Percentiles rank a stretch among this genome's conserved stretches.
Evolutionary conservation across 805 yeast genomes (phyloP).

Genomic region (Danielia reshetovae): DNA sequence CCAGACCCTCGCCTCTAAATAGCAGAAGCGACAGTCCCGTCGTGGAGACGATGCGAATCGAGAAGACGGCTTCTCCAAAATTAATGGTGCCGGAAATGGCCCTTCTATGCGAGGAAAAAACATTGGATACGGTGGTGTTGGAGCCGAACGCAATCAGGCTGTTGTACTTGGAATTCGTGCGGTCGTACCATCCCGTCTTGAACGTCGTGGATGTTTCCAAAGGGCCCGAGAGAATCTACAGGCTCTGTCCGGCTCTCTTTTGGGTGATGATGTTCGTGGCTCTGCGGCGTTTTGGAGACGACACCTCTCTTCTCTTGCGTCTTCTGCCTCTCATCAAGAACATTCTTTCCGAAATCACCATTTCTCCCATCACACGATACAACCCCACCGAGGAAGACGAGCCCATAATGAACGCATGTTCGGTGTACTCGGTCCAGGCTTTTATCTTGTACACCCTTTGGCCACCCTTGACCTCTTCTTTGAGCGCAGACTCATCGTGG

Average conservation of each 20-base stretch:
- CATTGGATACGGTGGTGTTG: slow-evolving; percentile 65
- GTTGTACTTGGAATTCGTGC: slow-evolving; percentile 65
- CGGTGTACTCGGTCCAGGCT: slow-evolving; percentile 93
- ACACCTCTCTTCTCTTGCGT: slow-evolving; percentile 47
- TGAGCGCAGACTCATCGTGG: slow-evolving; percentile 96
- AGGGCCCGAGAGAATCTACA: slow-evolving; percentile 79
- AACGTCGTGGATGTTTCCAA: slow-evolving; percentile 81
- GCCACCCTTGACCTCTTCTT: slow-evolving; percentile 94
- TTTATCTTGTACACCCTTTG: slow-evolving; percentile 82
- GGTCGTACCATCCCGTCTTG: slow-evolving; percentile 76
- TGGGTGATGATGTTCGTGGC: slow-evolving; percentile 93
- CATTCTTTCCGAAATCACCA: slow-evolving; percentile 80
- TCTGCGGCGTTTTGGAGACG: slow-evolving; percentile 52
- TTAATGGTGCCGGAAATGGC: slow-evolving; percentile 28
- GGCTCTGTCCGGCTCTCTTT: slow-evolving; percentile 81
- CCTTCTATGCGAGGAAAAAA: slow-evolving; percentile 59
- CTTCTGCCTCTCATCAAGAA: slow-evolving; percentile 70
- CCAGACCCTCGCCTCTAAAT: not conserved
- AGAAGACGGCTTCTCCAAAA: not conserved
- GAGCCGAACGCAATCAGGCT: slow-evolving; percentile 56
- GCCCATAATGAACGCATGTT: slow-evolving; percentile 80
- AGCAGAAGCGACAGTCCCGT: not conserved
- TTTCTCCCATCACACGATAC: slow-evolving; percentile 83
- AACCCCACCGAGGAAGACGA: slow-evolving; percentile 75
- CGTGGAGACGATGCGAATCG: too few relatives aligned